A percentile compares a stretch with the other conserved stretches of the same genome.
These are phyloP conservation scores for Eucalyptus rudis DNA, from an alignment of 345 rosid genomes.

Conservation along the genomic window DNA sequence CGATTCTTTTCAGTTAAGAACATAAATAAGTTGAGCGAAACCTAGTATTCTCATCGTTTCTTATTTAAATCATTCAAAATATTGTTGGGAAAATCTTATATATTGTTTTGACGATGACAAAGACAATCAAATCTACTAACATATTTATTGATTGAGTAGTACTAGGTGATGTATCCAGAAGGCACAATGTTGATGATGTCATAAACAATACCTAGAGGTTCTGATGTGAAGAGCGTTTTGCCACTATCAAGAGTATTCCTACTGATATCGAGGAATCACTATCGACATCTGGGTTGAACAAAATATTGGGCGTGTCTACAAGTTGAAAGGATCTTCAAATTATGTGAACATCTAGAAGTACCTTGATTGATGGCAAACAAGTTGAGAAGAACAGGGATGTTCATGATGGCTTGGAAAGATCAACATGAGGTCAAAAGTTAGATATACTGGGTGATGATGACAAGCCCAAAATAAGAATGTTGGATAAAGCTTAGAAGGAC, in stretches of 20 bases:
- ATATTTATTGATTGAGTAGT: no score
- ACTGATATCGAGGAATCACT: no score
- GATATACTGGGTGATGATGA: not conserved
- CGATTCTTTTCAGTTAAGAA: not conserved
- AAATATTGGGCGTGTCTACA: not conserved
- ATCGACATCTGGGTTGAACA: not conserved
- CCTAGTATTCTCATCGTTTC: not conserved
- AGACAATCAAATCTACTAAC: no score
- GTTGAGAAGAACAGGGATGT: not conserved
- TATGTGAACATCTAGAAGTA: not conserved
- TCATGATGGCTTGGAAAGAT: not conserved
- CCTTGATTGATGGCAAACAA: not conserved
- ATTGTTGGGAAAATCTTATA: not conserved
- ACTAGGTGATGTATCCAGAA: not conserved
- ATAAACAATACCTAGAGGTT: not conserved
- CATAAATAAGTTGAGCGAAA: not conserved
- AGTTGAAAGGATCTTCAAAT: not conserved
- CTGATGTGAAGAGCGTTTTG: not conserved
- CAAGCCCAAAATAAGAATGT: not conserved
- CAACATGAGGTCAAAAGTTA: not conserved
- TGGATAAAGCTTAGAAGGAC: not conserved
- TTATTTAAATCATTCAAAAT: not conserved
- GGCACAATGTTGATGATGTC: not conserved
- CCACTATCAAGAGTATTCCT: not conserved
- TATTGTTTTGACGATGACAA: not conserved